Evolutionary conservation across 164 flowering plant species (phyloP), one percentile per base, ranked within the genome.

Genomic region (Annona cherimola): DNA sequence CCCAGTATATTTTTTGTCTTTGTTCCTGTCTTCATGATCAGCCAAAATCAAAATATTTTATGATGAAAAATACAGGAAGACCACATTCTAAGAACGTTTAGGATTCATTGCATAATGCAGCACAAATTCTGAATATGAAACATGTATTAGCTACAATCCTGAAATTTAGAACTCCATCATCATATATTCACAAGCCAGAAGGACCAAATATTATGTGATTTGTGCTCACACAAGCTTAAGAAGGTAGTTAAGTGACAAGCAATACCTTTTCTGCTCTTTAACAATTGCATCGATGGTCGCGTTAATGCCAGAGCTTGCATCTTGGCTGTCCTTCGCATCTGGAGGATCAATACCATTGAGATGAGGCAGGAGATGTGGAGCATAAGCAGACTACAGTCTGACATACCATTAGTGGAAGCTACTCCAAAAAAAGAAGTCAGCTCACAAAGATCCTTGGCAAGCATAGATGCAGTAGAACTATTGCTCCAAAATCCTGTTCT

Each of bases 291-390:
- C 20, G 16, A 41, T 61, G 11, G 7, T 54, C 12, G 64, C 68
- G 71, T 72, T 74, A 5, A 45, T 50, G 0, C 39, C 67, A 60
- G 77, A 57, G 69, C 59, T n/a, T 66, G 74, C 54, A 65, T 85
- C 86, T 72, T 79, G 71, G 74, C 69, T 76, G 70, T 14, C 67
- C 35, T 74, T 70, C 66, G 78, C 61, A 9, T 80, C 77, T 67
- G 83, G 63, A 71, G 45, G 59, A 67, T 83, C 75, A 40, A 76
- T n/a, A 66, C 44, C 71, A 75, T 80, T 78, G 39, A 91, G 74
- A 84, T 89, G 89, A 66, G 89, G 87, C 44, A 90, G 82, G 20
- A 90, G 87, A 57, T 88, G 86, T 16, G 92, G 94, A 81, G 89
- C 96, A 65, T 89, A 79, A 50, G 86, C 76, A 71, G 81, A 71